phyloP scores from a whole-genome alignment of 495 filamentous ascomycete genomes.

The Neurospora sp. region DNA sequence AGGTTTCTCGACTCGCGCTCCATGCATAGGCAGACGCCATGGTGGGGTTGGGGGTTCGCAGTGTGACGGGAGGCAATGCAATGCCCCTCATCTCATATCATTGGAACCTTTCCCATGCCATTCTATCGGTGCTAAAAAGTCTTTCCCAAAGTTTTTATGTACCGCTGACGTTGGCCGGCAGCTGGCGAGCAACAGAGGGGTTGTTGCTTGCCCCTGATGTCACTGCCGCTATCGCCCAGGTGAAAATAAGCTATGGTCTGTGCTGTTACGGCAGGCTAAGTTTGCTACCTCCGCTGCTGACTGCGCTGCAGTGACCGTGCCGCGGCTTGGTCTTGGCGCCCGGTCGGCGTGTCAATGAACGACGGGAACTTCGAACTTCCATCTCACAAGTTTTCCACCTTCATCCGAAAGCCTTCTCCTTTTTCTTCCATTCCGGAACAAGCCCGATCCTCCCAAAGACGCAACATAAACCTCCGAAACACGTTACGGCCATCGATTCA shows the following conservation, averaged over 20 bases:
- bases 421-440: not conserved
- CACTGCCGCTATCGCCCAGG: not conserved
- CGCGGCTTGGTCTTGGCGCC: not conserved
- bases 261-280: slow-evolving; percentile 7
- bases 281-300: not conserved
- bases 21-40: not conserved
- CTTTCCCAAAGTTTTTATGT: not conserved
- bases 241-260: slow-evolving; percentile 22
- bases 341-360: not conserved
- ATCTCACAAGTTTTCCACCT: not conserved
- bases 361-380: not conserved
- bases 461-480: not conserved
- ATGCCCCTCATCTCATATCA: not conserved
- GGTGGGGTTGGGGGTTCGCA: not conserved
- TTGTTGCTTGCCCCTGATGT: not conserved
- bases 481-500: not conserved
- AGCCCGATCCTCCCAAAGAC: not conserved
- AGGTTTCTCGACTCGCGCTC: not conserved
- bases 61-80: not conserved
- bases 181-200: not conserved
- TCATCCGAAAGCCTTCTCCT: not conserved
- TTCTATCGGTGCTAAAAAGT: not conserved
- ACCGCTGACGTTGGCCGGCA: not conserved
- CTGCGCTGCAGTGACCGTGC: not conserved
- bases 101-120: not conserved